phyloP scores from a whole-genome alignment of 106 monocot genomes.

The Phalaenopsis aphrodite region DNA sequence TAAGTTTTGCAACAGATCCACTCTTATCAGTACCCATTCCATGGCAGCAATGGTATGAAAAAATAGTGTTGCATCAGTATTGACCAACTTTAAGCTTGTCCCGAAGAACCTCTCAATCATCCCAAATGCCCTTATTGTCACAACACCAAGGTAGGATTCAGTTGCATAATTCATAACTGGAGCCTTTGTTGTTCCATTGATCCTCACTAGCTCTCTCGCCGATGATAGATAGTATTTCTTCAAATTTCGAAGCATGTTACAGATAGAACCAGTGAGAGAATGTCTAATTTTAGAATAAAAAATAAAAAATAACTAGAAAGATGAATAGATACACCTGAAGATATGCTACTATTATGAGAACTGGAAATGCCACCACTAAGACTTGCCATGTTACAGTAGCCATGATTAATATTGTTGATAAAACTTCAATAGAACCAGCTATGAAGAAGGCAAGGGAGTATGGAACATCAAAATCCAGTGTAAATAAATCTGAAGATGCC shows the following conservation, averaged over 20 bases:
- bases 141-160: conserved; percentile 62
- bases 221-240: conserved; percentile 77
- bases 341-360: conserved; percentile 21
- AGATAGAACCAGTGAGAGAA: not conserved
- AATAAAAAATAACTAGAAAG: not conserved
- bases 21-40: conserved; percentile 75
- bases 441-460: conserved; percentile 44
- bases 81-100: conserved; percentile 50
- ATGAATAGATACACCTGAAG: conserved; percentile 42
- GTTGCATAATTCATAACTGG: conserved; percentile 66
- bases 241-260: conserved; percentile 6
- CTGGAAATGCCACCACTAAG: conserved; percentile 53
- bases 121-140: conserved; percentile 66
- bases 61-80: conserved; percentile 66
- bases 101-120: conserved; percentile 38
- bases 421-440: conserved; percentile 31
- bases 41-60: conserved; percentile 59
- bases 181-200: conserved; percentile 92
- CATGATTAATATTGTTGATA: conserved; percentile 36
- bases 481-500: conserved; percentile 79
- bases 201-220: conserved; percentile 76
- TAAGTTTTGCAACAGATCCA: conserved; percentile 59
- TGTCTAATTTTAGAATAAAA: not conserved
- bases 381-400: conserved; percentile 76
- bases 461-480: conserved; percentile 72